Evolutionary conservation across 345 rosid genomes (phyloP).

Genomic region (Corchorus olitorius): DNA sequence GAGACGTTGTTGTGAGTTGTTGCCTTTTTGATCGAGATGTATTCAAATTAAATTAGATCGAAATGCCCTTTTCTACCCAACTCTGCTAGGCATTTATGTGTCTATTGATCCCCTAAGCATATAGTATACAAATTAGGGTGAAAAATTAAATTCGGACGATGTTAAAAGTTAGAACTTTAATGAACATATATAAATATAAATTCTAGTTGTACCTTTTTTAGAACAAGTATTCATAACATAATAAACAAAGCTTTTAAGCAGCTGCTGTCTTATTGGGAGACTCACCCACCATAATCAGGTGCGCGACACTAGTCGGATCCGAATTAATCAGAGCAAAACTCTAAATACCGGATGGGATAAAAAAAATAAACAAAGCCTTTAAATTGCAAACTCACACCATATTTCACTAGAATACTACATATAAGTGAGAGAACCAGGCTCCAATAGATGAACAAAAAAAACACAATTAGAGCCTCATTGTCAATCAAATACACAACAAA

Average conservation of each 20-base stretch:
- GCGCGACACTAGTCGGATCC: too few species aligned
- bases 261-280: too few species aligned
- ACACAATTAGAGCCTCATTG: background rate
- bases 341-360: too few species aligned
- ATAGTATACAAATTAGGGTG: background rate
- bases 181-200: background rate
- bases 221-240: background rate
- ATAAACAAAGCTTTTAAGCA: background rate
- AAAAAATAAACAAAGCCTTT: background rate
- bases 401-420: background rate
- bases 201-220: background rate
- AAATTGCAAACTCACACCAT: slow-evolving; percentile 8
- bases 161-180: too few species aligned
- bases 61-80: background rate
- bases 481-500: background rate
- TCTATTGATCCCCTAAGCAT: background rate
- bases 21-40: background rate
- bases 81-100: background rate
- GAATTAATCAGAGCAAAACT: too few species aligned
- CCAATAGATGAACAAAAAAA: slow-evolving; percentile 18
- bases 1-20: background rate
- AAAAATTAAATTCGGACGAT: too few species aligned
- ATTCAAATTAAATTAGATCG: background rate
- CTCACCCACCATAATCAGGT: too few species aligned
- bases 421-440: background rate